These are phyloP conservation scores for Laetiporus sulphureus DNA, from an alignment of 1,284 basidiomycete species.

Conservation along the genomic window DNA sequence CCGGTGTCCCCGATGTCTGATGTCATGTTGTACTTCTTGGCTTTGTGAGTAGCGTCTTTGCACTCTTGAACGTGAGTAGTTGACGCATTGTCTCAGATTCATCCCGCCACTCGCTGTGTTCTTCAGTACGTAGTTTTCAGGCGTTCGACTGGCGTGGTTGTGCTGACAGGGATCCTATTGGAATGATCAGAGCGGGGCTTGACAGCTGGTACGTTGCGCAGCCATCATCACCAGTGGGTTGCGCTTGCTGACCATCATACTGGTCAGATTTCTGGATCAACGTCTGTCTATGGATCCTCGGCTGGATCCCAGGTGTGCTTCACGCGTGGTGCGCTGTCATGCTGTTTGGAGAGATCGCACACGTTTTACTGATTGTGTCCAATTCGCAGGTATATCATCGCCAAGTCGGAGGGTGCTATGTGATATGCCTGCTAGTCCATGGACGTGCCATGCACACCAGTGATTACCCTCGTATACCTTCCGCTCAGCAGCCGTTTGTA, in stretches of 20 bases:
- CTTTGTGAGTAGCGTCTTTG: conserved; percentile 30
- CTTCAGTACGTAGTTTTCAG: conserved; percentile 33
- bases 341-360: not conserved
- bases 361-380: not conserved
- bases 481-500: too few relatives aligned
- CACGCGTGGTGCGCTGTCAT: conserved; percentile 42
- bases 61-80: not conserved
- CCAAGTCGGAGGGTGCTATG: conserved; percentile 26
- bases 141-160: not conserved
- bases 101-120: conserved; percentile 48
- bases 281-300: conserved; percentile 43
- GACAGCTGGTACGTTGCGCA: conserved; percentile 1
- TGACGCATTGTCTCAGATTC: conserved; percentile 28
- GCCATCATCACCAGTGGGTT: not conserved
- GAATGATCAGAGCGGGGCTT: conserved; percentile 33
- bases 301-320: conserved; percentile 52
- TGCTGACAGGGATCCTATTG: not conserved
- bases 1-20: conserved; percentile 29
- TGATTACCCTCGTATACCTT: too few relatives aligned
- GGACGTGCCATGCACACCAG: too few relatives aligned
- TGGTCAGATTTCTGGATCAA: conserved; percentile 49
- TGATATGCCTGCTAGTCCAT: conserved; percentile 3
- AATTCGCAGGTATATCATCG: conserved; percentile 36
- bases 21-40: conserved; percentile 40
- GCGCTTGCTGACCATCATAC: not conserved